Base-by-base conservation (phyloP, 345 rosid genomes). In the Chamaenerion angustifolium region DNA sequence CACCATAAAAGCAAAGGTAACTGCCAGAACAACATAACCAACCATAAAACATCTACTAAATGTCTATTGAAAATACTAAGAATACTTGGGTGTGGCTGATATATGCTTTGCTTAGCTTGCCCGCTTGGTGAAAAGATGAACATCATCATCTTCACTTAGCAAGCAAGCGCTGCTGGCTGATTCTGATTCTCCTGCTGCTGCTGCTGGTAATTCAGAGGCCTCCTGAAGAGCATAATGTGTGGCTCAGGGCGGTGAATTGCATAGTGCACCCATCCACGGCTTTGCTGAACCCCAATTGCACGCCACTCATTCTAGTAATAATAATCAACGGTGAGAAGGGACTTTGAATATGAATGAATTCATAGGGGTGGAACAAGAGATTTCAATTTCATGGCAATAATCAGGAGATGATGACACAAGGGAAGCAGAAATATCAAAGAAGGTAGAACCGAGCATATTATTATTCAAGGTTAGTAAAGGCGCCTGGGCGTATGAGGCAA, bases 251-350 rank as follows among this genome's bases (percentile, higher is more conserved):
- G 85, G 59, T 89, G 97, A 56, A 89, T 65, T 0, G 97, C 94
- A 54, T 89, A 89, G 66, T 85, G 95, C 0, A 83, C 90, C 97
- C 97, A 89, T 10, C 95, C 97, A 4, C 97, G 81, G 68, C 97
- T 89, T 72, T 84, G 96, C 60, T 87, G 96, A 8, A 87, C 98
- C 57, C 98, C 98, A 6, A 87, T 80, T 0, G 88, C 98, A 8
- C 96, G 79, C 98, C 98, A 92, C 47, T 92, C 98, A 11, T 67
- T 79, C 95, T 87, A 25, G 42, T 40, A n/a, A 17, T 27, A 47
- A 47, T 16, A 25, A 41, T 12, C 16, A 35, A 52, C 10, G 43
- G 16, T n/a, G n/a, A n/a, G 5, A 25, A 27, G 41, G n/a, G 11
- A 27, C 16, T 16, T 14, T 45, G 1, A 45, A 5, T 2, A 53